Conservation (phyloP, 495 filamentous ascomycete species). For the Chaetomium fimeti region DNA sequence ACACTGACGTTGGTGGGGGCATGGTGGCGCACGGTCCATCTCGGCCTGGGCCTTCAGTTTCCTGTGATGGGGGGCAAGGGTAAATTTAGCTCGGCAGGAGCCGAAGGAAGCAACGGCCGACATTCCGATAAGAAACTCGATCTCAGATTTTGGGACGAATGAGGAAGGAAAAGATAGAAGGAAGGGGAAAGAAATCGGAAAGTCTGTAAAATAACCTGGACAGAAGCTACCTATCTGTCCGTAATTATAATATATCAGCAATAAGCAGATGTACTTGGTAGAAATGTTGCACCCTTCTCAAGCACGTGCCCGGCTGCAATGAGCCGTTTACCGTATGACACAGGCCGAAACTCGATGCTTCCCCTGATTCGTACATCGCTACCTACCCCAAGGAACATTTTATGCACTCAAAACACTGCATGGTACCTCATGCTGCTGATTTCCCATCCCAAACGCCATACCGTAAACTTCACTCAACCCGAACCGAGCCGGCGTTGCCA, state of each 20-base stretch:
- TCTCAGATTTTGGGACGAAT: no score
- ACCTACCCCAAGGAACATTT: constrained; percentile 6
- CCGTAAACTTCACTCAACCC: constrained; percentile 2
- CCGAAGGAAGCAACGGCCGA: background rate
- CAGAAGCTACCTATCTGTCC: background rate
- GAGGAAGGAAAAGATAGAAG: no score
- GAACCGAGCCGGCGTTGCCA: background rate
- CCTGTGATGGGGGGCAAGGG: background rate
- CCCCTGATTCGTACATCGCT: background rate
- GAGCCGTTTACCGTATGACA: background rate
- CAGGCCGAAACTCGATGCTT: background rate
- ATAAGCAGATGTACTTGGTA: background rate
- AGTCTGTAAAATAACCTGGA: no score
- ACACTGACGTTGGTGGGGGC: constrained; percentile 24
- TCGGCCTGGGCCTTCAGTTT: background rate
- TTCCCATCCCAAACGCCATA: constrained; percentile 5
- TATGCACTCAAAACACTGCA: constrained; percentile 1
- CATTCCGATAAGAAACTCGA: background rate
- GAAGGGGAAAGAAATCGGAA: no score
- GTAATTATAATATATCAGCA: background rate
- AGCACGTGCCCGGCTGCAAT: background rate
- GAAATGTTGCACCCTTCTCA: background rate
- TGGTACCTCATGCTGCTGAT: constrained; percentile 1
- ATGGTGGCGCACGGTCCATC: constrained; percentile 16
- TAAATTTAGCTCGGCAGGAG: background rate